Evolutionary conservation across 179 eudicot genomes (phyloP), one percentile per base, ranked within the genome.

Genomic region (Carnegiea gigantea): DNA sequence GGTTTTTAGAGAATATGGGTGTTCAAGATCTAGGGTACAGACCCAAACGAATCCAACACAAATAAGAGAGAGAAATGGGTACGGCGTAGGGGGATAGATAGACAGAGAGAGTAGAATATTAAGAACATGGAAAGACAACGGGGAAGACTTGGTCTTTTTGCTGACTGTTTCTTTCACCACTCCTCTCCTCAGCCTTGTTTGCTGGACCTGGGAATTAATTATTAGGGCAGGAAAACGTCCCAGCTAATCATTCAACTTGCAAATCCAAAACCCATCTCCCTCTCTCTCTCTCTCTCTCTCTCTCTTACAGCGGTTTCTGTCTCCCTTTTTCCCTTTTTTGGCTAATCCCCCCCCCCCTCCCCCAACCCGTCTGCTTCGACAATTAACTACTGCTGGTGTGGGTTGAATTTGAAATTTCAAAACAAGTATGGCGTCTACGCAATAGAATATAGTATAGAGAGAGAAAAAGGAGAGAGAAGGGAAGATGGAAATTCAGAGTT

Each of bases 11-110:
- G 28, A n/a, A 11, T 9, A 38, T 46, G 57, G 54, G 54, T 59
- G 75, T 46, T 85, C 70, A 73, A 85, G 85, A 85, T 85, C 87
- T 79, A 85, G 79, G 43, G 81, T 84, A 24, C 17, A 75, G 43
- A 23, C 38, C 40, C 43, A 70, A 51, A 11, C 0, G 38, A 77
- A 59, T 18, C 48, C 36, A 79, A 24, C 9, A 64, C 5, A 65
- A 3, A 78, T 21, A 62, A 17, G 24, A 36, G 21, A 65, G 44
- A 78, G 23, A 51, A 64, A 44, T 15, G 51, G 57, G 43, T 65
- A 60, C 26, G n/a, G 2, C 14, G 53, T 49, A 13, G 59, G 12
- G 11, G 24, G 36, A 36, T 30, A 85, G 73, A 46, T 17, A 20
- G 43, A 38, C 12, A 64, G 21, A 11, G 40, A 68, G 8, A 40